Base-by-base conservation (phyloP, 192 early-diverging fungal genomes). In the Coemansia sp. region DNA sequence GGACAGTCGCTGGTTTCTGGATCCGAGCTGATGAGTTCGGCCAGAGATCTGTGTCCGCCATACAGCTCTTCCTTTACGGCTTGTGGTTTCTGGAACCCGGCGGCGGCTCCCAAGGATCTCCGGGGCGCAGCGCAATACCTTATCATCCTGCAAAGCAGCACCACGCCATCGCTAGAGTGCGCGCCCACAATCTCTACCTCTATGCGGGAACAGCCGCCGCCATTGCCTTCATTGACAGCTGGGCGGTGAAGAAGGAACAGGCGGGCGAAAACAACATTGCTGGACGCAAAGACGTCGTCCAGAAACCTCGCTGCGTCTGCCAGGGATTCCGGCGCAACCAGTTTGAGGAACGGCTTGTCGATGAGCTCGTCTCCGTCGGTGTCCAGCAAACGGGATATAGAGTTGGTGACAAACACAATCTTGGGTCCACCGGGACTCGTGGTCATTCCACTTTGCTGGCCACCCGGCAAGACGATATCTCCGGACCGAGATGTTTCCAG, bases 151-250 rank as follows among this genome's bases (percentile, higher is more conserved):
- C 60, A 62, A 5, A 62, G 60, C 48, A 62, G 24, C 19, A 62
- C 60, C 13, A 34, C 50, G 20, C 60, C 60, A 20, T 62, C 60
- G 16, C 53, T 34, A 8, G 60, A 62, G 2, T 47, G 29, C 0
- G 60, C 60, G 18, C 60, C 60, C 4, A 62, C 60, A 29, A 62
- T 3, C 60, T 62, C 60, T 5, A 62, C 50, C 50, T 62, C 60
- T 18, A 52, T 24, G 3, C 60, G 58, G 6, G 20, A 9, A 10
- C 25, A 2, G 20, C 9, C 19, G 1, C 6, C 19, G 2, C 8
- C 24, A 4, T 14, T 14, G n/a, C 23, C 20, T 1, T 20, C 20
- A 42, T 14, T 42, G 45, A 8, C 27, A 11, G 19, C 11, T 14
- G 50, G 60, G 19, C 16, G n/a, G 6, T 19, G 3, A 0, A 62